A percentile compares a stretch with the other conserved stretches of the same genome.
Conservation (phyloP, 2,329 filamentous ascomycete genomes). For the Diaporthe destruens region DNA sequence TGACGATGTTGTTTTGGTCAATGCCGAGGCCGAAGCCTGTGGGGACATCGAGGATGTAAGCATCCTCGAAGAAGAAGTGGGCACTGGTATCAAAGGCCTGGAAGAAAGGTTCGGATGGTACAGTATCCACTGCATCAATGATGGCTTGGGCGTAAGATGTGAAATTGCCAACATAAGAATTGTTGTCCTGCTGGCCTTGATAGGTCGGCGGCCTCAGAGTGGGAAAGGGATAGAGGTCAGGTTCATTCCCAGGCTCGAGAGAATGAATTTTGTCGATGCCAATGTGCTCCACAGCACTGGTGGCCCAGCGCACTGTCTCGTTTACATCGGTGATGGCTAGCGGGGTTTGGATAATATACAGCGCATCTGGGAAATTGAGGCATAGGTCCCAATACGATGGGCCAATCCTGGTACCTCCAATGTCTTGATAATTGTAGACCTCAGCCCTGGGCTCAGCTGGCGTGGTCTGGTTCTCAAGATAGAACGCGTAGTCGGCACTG, state of each 20-base stretch:
- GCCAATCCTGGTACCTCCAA: conserved; percentile 52
- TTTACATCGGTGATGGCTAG: conserved; percentile 52
- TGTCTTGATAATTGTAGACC: conserved; percentile 51
- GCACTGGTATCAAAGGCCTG: conserved; percentile 52
- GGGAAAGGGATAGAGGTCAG: conserved; percentile 50
- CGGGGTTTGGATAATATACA: conserved; percentile 53
- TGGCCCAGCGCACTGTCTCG: conserved; percentile 52
- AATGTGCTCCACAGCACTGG: conserved; percentile 48
- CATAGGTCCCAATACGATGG: conserved; percentile 52
- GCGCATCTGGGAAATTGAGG: conserved; percentile 49
- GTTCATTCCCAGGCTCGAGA: conserved; percentile 53
- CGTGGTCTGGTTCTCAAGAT: conserved; percentile 49
- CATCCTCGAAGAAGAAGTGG: conserved; percentile 46
- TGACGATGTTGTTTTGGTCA: conserved; percentile 49
- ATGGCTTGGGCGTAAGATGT: conserved; percentile 51
- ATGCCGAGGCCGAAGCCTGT: conserved; percentile 52
- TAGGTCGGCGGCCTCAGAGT: conserved; percentile 51
- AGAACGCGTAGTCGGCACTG: conserved; percentile 53
- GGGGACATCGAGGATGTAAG: conserved; percentile 48
- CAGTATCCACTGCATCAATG: conserved; percentile 46
- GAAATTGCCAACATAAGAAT: conserved; percentile 53
- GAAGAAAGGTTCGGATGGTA: conserved; percentile 50
- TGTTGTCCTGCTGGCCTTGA: conserved; percentile 51
- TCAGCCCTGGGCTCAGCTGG: conserved; percentile 51
- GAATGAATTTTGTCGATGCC: conserved; percentile 52